Conservation (phyloP, 1,139 yeast genomes). For the Blastobotrys persicus region DNA sequence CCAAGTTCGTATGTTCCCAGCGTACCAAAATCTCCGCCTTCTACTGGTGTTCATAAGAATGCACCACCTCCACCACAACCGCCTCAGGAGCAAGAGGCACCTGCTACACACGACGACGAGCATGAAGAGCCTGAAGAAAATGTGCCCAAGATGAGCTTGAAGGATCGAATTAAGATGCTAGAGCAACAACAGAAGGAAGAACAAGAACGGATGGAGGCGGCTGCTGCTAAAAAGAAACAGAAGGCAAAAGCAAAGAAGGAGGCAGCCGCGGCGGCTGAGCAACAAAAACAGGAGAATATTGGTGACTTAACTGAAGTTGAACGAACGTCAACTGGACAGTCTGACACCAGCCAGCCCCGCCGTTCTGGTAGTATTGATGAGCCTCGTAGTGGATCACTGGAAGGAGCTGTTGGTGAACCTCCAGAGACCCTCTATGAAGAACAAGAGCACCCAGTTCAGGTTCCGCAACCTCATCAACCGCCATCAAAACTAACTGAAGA, state of each 20-base stretch:
- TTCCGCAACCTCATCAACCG: neutral
- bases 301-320: constrained; percentile 13
- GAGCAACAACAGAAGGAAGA: constrained; percentile 83
- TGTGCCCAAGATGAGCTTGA: constrained; percentile 74
- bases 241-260: constrained; percentile 33
- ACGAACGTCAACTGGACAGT: constrained; percentile 4
- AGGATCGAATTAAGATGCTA: constrained; percentile 79
- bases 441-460: neutral
- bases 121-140: constrained; percentile 44
- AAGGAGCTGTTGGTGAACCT: neutral
- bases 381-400: constrained; percentile 5
- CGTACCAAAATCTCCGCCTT: constrained; percentile 18
- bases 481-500: constrained; percentile 1
- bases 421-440: constrained; percentile 1
- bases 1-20: constrained; percentile 43
- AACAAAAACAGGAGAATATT: constrained; percentile 22
- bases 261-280: constrained; percentile 21
- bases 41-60: constrained; percentile 1
- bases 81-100: constrained; percentile 16
- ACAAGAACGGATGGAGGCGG: constrained; percentile 69
- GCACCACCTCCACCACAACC: constrained; percentile 23
- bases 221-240: constrained; percentile 57
- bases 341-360: constrained; percentile 3
- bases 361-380: constrained; percentile 7
- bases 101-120: constrained; percentile 17